Evolutionary conservation across 345 rosid genomes (phyloP).

Genomic region (Passiflora organensis): DNA sequence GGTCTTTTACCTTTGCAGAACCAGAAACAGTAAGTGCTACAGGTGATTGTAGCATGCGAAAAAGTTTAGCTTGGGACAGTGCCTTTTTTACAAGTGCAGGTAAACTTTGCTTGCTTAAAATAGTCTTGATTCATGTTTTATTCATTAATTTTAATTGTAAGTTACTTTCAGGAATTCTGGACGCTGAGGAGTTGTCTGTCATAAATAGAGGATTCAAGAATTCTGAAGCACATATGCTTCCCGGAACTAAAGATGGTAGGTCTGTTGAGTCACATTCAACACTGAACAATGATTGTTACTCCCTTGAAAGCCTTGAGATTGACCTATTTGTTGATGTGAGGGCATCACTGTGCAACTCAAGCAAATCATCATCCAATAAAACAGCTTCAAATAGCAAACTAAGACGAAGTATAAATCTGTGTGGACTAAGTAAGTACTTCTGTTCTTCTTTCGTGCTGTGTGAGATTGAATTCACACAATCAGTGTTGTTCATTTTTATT

Average conservation of each 20-base stretch:
- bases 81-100: conserved; percentile 45
- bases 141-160: background rate
- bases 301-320: conserved; percentile 41
- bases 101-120: background rate
- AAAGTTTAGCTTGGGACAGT: conserved; percentile 53
- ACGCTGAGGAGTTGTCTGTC: conserved; percentile 39
- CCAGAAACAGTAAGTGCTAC: conserved; percentile 16
- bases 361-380: conserved; percentile 6
- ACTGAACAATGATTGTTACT: conserved; percentile 13
- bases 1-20: conserved; percentile 8
- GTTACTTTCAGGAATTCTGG: conserved; percentile 36
- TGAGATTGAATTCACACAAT: background rate
- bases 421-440: conserved; percentile 22
- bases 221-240: conserved; percentile 15
- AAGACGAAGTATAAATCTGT: conserved; percentile 14
- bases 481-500: background rate
- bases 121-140: background rate
- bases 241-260: conserved; percentile 23
- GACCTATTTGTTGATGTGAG: conserved; percentile 39
- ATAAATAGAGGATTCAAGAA: conserved; percentile 38
- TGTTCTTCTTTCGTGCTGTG: background rate
- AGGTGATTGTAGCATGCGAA: conserved; percentile 19
- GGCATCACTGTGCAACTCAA: conserved; percentile 14
- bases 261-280: conserved; percentile 25
- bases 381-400: conserved; percentile 10